Evolutionary conservation across 176 grass and related monocot species (phyloP).

Genomic region (Oryza coarctata): DNA sequence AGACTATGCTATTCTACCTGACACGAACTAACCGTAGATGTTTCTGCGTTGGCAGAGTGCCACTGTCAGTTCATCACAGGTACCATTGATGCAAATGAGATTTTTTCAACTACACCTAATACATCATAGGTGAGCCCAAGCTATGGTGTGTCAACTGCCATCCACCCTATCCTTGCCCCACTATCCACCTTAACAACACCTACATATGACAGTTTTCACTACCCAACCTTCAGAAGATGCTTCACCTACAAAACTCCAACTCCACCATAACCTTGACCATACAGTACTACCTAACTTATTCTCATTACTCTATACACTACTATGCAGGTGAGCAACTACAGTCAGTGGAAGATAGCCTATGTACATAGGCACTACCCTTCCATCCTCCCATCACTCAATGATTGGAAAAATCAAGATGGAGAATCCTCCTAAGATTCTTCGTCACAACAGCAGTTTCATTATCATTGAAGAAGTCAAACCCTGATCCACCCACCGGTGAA

Average conservation of each 20-base stretch:
- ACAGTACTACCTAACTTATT: not conserved
- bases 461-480: conserved; percentile 42
- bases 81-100: conserved; percentile 28
- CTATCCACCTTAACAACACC: not conserved
- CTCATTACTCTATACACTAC: conserved; percentile 43
- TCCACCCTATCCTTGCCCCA: conserved; percentile 5
- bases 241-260: conserved; percentile 22
- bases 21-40: conserved; percentile 1
- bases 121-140: conserved; percentile 30
- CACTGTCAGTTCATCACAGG: conserved; percentile 11
- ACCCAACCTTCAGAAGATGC: not conserved
- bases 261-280: not conserved
- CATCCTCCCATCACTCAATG: conserved; percentile 19
- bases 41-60: not conserved
- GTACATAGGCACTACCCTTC: conserved; percentile 31
- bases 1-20: not conserved
- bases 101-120: conserved; percentile 19
- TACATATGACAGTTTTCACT: not conserved
- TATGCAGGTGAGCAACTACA: conserved; percentile 18
- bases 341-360: conserved; percentile 27
- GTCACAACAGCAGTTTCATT: conserved; percentile 50
- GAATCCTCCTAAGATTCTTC: conserved; percentile 83
- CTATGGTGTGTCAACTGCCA: conserved; percentile 27
- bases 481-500: conserved; percentile 51
- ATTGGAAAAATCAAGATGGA: conserved; percentile 56